Base-by-base conservation (phyloP, 2,329 filamentous ascomycete genomes). In the Epichloe festucae region DNA sequence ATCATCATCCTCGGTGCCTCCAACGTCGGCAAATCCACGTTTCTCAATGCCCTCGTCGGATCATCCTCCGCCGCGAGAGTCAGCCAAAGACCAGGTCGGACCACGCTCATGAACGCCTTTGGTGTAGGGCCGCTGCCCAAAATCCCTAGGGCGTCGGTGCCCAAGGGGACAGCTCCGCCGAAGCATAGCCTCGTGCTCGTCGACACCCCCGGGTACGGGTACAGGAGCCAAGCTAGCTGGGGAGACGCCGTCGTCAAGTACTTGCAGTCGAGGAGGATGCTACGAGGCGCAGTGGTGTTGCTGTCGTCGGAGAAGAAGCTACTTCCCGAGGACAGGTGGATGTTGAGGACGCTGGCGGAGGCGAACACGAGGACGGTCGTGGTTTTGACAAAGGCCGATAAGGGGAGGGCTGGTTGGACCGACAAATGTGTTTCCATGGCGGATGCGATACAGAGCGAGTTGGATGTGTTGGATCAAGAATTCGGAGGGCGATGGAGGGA, bases 11-110 rank as follows among this genome's bases (percentile, higher is more conserved):
- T 94, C 39, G 89, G 89, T 43, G 89, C 90, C 60, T 89, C 88
- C 57, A 95, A 95, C 63, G 88, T 89, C 42, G 89, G 89, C 62
- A 95, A 95, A 66, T 93, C 87, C 2, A 88, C 87, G 15, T 85
- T 94, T 58, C 83, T 95, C 68, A 95, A 95, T 62, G 85, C 85
- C 17, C 76, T 95, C 36, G 79, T 84, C 2, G 82, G 82, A 36
- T 57, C 60, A 3, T 54, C 59, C 23, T 60, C 63, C 23, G 63
- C 75, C 5, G 78, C 78, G 12, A 68, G 71, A 46, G 75, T 76
- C 23, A 77, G 75, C 59, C 64, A 68, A 15, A 67, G 65, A 19
- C 74, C 77, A 0, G 78, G 78, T 10, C 73, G 70, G 58, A 81
- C 78, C 1, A 71, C 66, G 36, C 70, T 73, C 34, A 73, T 81